These are phyloP conservation scores for Hippophae tibetana DNA, from an alignment of 306 rosid species.

Conservation along the genomic window DNA sequence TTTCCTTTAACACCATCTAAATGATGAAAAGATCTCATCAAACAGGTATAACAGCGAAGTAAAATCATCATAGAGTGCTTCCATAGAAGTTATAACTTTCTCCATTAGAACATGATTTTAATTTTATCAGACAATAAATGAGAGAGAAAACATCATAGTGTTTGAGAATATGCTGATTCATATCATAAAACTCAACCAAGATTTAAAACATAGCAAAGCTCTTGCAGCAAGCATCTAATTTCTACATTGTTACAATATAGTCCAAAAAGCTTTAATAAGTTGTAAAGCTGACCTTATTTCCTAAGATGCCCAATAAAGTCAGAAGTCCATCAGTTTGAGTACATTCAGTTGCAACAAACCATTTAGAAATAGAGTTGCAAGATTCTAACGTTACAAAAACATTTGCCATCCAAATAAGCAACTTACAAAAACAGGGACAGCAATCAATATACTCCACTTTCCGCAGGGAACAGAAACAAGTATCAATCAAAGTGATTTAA, in stretches of 20 bases:
- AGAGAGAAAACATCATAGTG: not conserved
- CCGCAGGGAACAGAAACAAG: too few species aligned
- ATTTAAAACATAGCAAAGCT: too few species aligned
- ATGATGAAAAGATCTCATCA: not conserved
- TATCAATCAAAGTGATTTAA: too few species aligned
- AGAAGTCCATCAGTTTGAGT: too few species aligned
- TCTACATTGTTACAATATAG: not conserved
- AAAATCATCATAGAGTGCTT: not conserved
- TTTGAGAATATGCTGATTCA: not conserved
- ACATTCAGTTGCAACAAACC: too few species aligned
- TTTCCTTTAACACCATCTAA: conserved; percentile 37
- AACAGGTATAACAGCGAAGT: not conserved
- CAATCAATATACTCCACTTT: too few species aligned
- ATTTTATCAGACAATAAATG: not conserved
- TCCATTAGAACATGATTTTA: not conserved
- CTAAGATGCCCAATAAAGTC: too few species aligned
- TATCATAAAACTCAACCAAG: not conserved
- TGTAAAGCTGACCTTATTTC: not conserved
- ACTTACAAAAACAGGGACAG: too few species aligned
- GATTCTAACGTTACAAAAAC: too few species aligned
- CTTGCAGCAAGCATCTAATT: not conserved
- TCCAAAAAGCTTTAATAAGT: not conserved
- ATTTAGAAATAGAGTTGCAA: too few species aligned
- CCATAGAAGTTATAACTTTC: not conserved
- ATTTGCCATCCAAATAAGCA: too few species aligned